Evolutionary conservation across 345 rosid species (phyloP), one percentile per base, ranked within the genome.

Genomic region (Gossypium arboreum): DNA sequence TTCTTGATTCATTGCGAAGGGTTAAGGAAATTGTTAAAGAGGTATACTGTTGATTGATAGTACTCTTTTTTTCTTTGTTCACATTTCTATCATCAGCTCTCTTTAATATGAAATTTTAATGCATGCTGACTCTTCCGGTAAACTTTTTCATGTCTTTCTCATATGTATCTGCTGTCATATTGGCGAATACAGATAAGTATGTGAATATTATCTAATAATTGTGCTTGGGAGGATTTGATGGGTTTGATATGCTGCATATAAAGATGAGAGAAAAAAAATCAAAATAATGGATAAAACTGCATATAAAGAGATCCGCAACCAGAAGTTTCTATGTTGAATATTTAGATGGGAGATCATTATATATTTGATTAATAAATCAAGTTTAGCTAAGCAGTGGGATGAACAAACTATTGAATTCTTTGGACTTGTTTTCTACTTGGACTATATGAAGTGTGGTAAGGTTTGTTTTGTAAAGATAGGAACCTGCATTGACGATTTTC

Each of bases 11-110:
- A 71, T 83, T 95, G 73, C 86, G 88, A 78, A 90, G 99, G 63
- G 97, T 93, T 17, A 95, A 90, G 86, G 99, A 95, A 88, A 76
- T 79, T 22, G 96, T 90, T 67, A 91, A 93, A 81, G 99, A 95
- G 99, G 99, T 95, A 91, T 59, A 25, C 10, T 50, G 64, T 50
- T 75, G n/a, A 57, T 51, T 27, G 48, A 58, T 65, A n/a, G 12
- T 48, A 34, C 27, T n/a, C 22, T 12, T 69, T 16, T 29, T 60
- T 54, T 70, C 47, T 70, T 9, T 45, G 16, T 45, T 22, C 1
- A 7, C 70, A 47, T 68, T 68, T 12, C 41, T 39, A 47, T 24
- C 41, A n/a, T 17, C 17, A 48, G 5, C 24, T n/a, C 54, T 22
- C 56, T 67, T 45, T 67, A 67, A 2, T 47, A 0, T 20, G 55